These are phyloP conservation scores for Phlegmacium glaucopus DNA, from an alignment of 768 basidiomycete genomes.

Conservation along the genomic window DNA sequence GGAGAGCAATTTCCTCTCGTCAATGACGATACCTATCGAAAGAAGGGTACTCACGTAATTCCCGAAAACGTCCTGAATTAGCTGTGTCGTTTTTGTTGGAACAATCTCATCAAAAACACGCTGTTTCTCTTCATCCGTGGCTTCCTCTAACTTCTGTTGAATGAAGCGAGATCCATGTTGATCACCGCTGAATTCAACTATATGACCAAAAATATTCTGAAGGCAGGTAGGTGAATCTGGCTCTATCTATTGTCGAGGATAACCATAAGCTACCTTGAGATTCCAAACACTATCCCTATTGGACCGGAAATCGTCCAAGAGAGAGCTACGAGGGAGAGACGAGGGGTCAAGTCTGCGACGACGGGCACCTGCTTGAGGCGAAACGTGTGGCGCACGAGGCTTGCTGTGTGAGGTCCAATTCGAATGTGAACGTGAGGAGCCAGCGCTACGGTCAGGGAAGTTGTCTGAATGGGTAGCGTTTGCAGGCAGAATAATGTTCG, in stretches of 20 bases:
- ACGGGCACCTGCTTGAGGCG: conserved; percentile 25
- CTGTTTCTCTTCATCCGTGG: conserved; percentile 76
- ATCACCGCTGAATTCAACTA: conserved; percentile 91
- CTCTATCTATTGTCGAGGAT: background rate
- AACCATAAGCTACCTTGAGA: conserved; percentile 47
- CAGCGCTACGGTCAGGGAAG: background rate
- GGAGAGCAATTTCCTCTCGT: background rate
- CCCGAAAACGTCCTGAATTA: conserved; percentile 92
- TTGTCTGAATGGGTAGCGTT: background rate
- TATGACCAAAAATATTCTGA: conserved; percentile 82
- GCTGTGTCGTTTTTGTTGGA: conserved; percentile 65
- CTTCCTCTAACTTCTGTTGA: conserved; percentile 65
- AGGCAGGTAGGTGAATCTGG: background rate
- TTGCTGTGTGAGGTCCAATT: background rate
- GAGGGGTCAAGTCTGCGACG: conserved; percentile 42
- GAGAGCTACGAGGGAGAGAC: conserved; percentile 54
- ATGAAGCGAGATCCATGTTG: conserved; percentile 99
- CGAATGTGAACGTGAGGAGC: background rate
- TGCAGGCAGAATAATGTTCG: conserved; percentile 1
- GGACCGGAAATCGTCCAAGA: conserved; percentile 82
- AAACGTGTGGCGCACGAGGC: background rate
- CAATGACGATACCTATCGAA: conserved; percentile 1
- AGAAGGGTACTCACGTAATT: conserved; percentile 70
- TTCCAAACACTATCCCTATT: conserved; percentile 83
- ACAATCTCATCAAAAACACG: conserved; percentile 85